Conservation (phyloP, 768 basidiomycete species). For the Hebeloma cylindrosporum region DNA sequence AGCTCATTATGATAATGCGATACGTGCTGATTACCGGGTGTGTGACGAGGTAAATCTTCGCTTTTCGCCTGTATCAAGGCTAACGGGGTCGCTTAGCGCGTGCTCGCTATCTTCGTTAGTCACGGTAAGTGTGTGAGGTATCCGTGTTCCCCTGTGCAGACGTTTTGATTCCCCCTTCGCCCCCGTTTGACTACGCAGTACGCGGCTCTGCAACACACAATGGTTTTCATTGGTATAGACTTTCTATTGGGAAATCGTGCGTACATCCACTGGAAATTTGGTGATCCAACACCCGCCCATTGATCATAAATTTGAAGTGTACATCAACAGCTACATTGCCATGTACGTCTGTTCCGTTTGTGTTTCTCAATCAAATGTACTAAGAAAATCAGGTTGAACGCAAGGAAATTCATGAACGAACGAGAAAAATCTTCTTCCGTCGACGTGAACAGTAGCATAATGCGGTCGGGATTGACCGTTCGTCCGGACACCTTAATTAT, state of each 20-base stretch:
- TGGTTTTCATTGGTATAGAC: constrained; percentile 41
- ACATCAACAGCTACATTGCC: constrained; percentile 14
- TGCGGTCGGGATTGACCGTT: too few relatives aligned
- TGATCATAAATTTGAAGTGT: constrained; percentile 2
- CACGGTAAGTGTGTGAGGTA: constrained; percentile 28
- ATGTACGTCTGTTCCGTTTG: constrained; percentile 7
- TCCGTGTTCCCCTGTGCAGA: too few relatives aligned
- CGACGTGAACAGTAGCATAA: too few relatives aligned
- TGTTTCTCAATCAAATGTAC: background rate
- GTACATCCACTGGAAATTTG: constrained; percentile 10
- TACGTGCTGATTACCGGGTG: constrained; percentile 35
- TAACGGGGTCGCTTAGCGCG: constrained; percentile 28
- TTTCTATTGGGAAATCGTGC: constrained; percentile 43
- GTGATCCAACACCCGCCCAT: background rate
- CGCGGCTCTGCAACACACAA: constrained; percentile 24
- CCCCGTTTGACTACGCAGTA: too few relatives aligned
- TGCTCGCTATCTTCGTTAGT: constrained; percentile 43
- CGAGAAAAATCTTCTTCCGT: too few relatives aligned
- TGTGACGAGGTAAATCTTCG: constrained; percentile 30
- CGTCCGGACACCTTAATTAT: too few relatives aligned
- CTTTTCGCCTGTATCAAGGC: background rate
- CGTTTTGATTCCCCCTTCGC: constrained; percentile 37
- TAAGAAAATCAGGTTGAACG: constrained; percentile 3
- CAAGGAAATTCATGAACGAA: background rate
- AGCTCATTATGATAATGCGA: constrained; percentile 32